Base-by-base conservation (phyloP, 192 early-diverging fungal species). In the Tieghemiomyces parasiticus region DNA sequence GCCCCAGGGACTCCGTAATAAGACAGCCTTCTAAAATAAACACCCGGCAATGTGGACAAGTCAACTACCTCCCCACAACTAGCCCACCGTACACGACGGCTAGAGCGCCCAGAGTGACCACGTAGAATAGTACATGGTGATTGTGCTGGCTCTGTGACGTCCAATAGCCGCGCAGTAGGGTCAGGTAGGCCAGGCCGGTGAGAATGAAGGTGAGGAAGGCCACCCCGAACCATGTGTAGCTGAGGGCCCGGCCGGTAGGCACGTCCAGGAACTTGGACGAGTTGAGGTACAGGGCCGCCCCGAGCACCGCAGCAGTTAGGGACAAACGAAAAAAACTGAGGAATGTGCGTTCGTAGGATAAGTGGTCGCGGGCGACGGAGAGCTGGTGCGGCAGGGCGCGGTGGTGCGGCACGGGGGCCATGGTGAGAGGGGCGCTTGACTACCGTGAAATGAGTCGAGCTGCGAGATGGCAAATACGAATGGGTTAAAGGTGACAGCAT, bases 311-410 rank as follows among this genome's bases (percentile, higher is more conserved):
- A n/a, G 35, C 55, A 9, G 55, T 31, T 4, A 35, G 20, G 35
- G 33, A 35, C 4, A 58, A n/a, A n/a, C 55, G 55, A 30, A 35
- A 58, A 58, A 58, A 58, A 10, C n/a, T 20, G 32, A 58, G 33
- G 35, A 58, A 58, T 10, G 55, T 58, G 10, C 55, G 55, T n/a
- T 58, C 55, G 35, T 31, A 58, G 13, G 34, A 34, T 0, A 58
- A 34, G 33, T 58, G 55, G 55, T 58, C 55, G 19, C 55, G 55
- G 16, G 35, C 55, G 32, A 58, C 32, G 16, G 34, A 38, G 20
- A 38, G 33, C 26, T 38, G 13, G 35, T 58, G 55, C 34, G 55
- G 55, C 16, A 58, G 38, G 38, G 38, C 38, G 38, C 16, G 38
- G 38, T 42, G 16, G 38, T 42, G 16, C 8, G 38, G 6, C 16